Base-by-base conservation (phyloP, 2,329 filamentous ascomycete genomes). In the Plenodomus lindquistii region DNA sequence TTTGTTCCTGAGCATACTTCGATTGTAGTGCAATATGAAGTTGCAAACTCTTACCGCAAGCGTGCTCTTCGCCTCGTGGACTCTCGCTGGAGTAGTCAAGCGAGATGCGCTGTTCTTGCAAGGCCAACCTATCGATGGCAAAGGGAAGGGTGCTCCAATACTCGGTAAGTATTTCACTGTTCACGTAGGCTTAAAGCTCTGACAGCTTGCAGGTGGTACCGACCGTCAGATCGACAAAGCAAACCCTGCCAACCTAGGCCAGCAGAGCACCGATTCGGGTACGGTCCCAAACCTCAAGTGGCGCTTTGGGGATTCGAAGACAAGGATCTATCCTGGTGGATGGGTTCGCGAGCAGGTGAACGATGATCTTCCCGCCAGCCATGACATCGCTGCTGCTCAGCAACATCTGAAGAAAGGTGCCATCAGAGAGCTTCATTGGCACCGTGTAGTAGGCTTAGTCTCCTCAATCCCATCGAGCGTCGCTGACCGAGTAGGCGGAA, bases 221-320 rank as follows among this genome's bases (percentile, higher is more conserved):
- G 85, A 88, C 62, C 74, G 79, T 40, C 72, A 77, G 42, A 69
- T 87, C 19, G 85, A 88, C 58, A 67, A 82, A 2, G 77, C 84
- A 52, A 87, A 87, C 58, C 85, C 85, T 0, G 81, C 84, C 52
- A 84, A 85, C 59, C 77, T 88, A 1, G 84, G 82, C 13, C 76
- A 77, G 39, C 80, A 86, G 57, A 73, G 77, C 15, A 87, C 85
- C 1, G 85, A 88, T 62, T 78, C 76, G 40, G 86, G 85, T 15
- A 73, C 79, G 10, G 85, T 88, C 0, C 81, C 82, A 0, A 88
- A 88, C 62, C 73, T 87, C 57, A 88, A 87, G 65, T 72, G 85
- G 85, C 81, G 82, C 44, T 88, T 88, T 70, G 86, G 84, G 0
- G 82, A 87, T 66, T 87, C 84, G 19, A 85, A 83, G 71, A 85